These are phyloP conservation scores for Stereocaulon alpinum DNA, from an alignment of 495 filamentous ascomycete genomes.

Conservation along the genomic window DNA sequence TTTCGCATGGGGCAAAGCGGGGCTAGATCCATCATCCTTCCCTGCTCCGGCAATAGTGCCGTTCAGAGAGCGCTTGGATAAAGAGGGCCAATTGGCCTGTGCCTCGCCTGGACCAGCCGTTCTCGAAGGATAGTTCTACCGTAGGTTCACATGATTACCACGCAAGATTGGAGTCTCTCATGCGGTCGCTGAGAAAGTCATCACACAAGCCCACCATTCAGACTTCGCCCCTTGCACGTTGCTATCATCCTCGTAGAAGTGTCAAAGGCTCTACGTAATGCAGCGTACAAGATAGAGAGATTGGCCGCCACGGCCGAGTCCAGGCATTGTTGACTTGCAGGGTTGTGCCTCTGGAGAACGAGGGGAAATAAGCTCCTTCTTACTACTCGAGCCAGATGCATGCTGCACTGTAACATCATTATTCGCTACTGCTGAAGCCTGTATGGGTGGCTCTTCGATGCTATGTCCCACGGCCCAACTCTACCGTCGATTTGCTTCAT, in stretches of 20 bases:
- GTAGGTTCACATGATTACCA: constrained; percentile 7
- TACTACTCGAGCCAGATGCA: constrained; percentile 17
- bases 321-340: neutral
- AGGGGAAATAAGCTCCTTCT: constrained; percentile 6
- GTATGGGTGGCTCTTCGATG: neutral
- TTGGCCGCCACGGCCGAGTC: constrained; percentile 2
- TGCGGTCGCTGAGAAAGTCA: constrained; percentile 1
- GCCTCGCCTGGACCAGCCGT: constrained; percentile 8
- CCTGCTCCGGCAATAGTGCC: neutral
- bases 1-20: constrained; percentile 8
- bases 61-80: constrained; percentile 7
- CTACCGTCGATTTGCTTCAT: neutral
- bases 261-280: constrained; percentile 1
- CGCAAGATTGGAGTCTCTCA: neutral
- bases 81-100: constrained; percentile 6
- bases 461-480: neutral
- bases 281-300: constrained; percentile 2
- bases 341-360: constrained; percentile 1
- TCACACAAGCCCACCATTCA: constrained; percentile 16
- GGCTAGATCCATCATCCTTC: constrained; percentile 1
- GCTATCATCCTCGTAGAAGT: constrained; percentile 4
- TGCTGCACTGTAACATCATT: constrained; percentile 24
- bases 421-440: constrained; percentile 7
- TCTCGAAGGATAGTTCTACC: too few relatives aligned
- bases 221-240: neutral